Percentiles rank a stretch among this genome's conserved stretches.
phyloP scores from a whole-genome alignment of 345 rosid species.

The Cochlearia excelsa region DNA sequence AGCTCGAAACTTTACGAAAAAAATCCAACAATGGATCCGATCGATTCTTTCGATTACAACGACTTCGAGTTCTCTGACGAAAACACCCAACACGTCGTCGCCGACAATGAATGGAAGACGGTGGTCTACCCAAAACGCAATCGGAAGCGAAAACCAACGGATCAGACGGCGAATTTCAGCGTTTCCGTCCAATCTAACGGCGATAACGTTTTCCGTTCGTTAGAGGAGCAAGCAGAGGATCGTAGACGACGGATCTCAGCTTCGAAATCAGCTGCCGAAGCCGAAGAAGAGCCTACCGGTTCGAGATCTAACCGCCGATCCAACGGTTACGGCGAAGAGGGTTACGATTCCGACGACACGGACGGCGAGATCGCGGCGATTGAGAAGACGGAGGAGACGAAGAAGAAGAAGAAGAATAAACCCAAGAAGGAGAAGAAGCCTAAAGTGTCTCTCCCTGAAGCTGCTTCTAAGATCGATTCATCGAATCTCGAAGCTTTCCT shows the following conservation, averaged over 20 bases:
- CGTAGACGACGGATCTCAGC: slow-evolving; percentile 46
- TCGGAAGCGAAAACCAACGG: slow-evolving; percentile 45
- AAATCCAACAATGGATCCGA: background rate
- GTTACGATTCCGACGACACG: slow-evolving; percentile 40
- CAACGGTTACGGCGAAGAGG: slow-evolving; percentile 32
- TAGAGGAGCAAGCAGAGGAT: slow-evolving; percentile 57
- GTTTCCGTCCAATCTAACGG: slow-evolving; percentile 23
- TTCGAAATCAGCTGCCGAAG: slow-evolving; percentile 35
- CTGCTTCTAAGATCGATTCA: slow-evolving; percentile 58
- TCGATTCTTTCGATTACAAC: slow-evolving; percentile 38
- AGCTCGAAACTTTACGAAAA: background rate
- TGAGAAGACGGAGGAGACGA: slow-evolving; percentile 36
- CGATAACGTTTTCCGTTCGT: slow-evolving; percentile 45
- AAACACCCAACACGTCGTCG: slow-evolving; percentile 10
- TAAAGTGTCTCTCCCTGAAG: slow-evolving; percentile 60
- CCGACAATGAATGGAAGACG: slow-evolving; percentile 74
- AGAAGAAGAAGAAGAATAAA: slow-evolving; percentile 43
- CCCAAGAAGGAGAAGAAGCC: slow-evolving; percentile 69
- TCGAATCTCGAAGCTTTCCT: slow-evolving; percentile 55
- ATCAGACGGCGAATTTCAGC: slow-evolving; percentile 36
- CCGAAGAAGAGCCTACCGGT: slow-evolving; percentile 13
- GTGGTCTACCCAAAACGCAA: slow-evolving; percentile 66
- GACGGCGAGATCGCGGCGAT: slow-evolving; percentile 40
- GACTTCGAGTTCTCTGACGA: slow-evolving; percentile 37
- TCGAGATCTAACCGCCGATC: slow-evolving; percentile 42